Conservation (phyloP, 2,329 filamentous ascomycete species). For the Diaporthe ampelina region DNA sequence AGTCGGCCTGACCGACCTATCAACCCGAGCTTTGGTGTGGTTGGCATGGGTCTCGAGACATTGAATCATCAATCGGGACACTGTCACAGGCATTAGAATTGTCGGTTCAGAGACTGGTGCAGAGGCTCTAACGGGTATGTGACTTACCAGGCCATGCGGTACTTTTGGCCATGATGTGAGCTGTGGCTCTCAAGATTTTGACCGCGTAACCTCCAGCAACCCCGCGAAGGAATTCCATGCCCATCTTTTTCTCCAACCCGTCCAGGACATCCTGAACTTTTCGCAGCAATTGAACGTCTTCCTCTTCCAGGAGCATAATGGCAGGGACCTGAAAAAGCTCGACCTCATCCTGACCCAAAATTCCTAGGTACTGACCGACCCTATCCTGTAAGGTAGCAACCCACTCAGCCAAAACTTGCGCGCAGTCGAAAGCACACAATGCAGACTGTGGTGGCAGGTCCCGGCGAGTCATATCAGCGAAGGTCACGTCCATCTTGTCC, state of each 20-base stretch:
- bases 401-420: slow-evolving; percentile 95
- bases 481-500: slow-evolving; percentile 86
- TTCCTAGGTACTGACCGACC: slow-evolving; percentile 88
- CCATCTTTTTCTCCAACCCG: slow-evolving; percentile 85
- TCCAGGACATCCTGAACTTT: slow-evolving; percentile 86
- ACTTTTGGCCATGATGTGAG: slow-evolving; percentile 88
- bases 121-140: too few species aligned
- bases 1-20: slow-evolving; percentile 62
- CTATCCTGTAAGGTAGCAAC: slow-evolving; percentile 92
- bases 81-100: slow-evolving; percentile 44
- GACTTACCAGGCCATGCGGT: slow-evolving; percentile 91
- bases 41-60: slow-evolving; percentile 69
- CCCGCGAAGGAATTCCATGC: slow-evolving; percentile 64
- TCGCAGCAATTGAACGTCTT: slow-evolving; percentile 86
- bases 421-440: slow-evolving; percentile 93
- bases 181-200: slow-evolving; percentile 86
- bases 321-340: slow-evolving; percentile 85
- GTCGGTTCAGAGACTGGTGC: neutral
- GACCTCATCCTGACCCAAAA: slow-evolving; percentile 86
- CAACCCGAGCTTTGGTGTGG: slow-evolving; percentile 65
- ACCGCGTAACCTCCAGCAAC: slow-evolving; percentile 81
- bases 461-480: slow-evolving; percentile 84
- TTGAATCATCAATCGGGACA: slow-evolving; percentile 67
- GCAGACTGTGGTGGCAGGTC: slow-evolving; percentile 92
- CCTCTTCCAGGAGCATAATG: slow-evolving; percentile 91